A percentile compares a stretch with the other conserved stretches of the same genome.
phyloP scores from a whole-genome alignment of 257 asterid species.

The Linaria vulgaris region DNA sequence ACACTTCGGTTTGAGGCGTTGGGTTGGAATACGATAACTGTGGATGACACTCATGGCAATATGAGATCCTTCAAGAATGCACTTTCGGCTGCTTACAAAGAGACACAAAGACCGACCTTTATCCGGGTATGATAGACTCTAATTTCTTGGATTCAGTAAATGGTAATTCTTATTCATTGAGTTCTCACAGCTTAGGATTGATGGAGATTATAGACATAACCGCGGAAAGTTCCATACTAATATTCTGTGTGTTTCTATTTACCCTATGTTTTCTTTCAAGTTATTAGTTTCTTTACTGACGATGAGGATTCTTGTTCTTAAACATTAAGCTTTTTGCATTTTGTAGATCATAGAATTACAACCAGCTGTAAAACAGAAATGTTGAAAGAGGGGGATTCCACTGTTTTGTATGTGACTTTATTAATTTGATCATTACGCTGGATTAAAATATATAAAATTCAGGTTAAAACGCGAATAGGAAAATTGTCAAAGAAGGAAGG shows the following conservation, averaged over 20 bases:
- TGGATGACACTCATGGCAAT: constrained; percentile 34
- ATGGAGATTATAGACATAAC: too few relatives aligned
- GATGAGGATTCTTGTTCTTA: too few relatives aligned
- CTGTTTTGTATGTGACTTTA: background rate
- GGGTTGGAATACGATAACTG: constrained; percentile 49
- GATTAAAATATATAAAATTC: constrained; percentile 2
- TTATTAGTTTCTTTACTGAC: too few relatives aligned
- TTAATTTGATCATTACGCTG: too few relatives aligned
- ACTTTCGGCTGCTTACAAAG: constrained; percentile 35
- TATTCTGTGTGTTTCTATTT: background rate
- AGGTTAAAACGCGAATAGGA: constrained; percentile 58
- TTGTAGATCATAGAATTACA: too few relatives aligned
- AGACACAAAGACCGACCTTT: constrained; percentile 50
- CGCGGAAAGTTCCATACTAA: too few relatives aligned
- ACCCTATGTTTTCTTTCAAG: background rate
- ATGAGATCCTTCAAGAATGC: constrained; percentile 41
- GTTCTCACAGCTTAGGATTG: too few relatives aligned
- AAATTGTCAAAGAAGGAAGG: constrained; percentile 60
- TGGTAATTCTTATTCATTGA: too few relatives aligned
- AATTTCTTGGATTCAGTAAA: too few relatives aligned
- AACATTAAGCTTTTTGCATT: too few relatives aligned
- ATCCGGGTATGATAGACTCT: constrained; percentile 33
- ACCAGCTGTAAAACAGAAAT: background rate
- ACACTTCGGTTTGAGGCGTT: constrained; percentile 44
- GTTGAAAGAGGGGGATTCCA: background rate